phyloP scores from a whole-genome alignment of 1,139 yeast species.

The Lizanozyma gosingica region DNA sequence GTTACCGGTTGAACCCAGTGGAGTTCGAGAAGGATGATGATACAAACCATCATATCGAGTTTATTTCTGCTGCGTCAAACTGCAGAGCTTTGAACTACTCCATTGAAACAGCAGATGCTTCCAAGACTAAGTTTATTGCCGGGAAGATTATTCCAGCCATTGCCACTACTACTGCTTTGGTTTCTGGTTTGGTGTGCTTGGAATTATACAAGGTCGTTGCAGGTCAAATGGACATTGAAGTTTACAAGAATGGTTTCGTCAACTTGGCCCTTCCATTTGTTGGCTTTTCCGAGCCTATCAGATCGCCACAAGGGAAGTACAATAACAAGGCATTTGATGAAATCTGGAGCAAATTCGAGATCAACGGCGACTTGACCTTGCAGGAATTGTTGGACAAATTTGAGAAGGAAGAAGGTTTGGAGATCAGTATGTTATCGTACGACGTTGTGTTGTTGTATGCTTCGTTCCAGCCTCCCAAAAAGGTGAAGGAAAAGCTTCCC shows the following conservation, averaged over 20 bases:
- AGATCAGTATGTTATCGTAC: conserved; percentile 83
- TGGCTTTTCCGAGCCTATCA: conserved; percentile 94
- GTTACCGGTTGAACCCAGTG: conserved; percentile 75
- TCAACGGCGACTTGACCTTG: conserved; percentile 71
- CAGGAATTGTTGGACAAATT: conserved; percentile 70
- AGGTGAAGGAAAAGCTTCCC: conserved; percentile 66
- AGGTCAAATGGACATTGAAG: conserved; percentile 61
- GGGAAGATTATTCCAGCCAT: conserved; percentile 97
- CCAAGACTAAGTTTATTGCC: conserved; percentile 75
- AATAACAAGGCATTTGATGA: conserved; percentile 74
- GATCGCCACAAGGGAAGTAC: conserved; percentile 74
- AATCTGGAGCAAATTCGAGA: conserved; percentile 92
- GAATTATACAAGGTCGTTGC: conserved; percentile 90
- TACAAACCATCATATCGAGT: conserved; percentile 90
- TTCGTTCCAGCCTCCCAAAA: conserved; percentile 87
- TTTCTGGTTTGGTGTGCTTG: conserved; percentile 87
- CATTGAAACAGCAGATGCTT: conserved; percentile 70
- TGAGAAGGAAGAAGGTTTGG: conserved; percentile 73
- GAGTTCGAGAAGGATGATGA: conserved; percentile 98
- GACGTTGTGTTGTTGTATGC: conserved; percentile 89
- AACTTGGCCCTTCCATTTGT: conserved; percentile 93
- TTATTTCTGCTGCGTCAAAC: conserved; percentile 94
- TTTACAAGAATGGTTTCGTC: conserved; percentile 88
- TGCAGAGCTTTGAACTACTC: conserved; percentile 89
- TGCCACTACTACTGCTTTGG: conserved; percentile 96